Evolutionary conservation across 176 grass and related monocot species (phyloP).

Genomic region (Urochloa ruziziensis): DNA sequence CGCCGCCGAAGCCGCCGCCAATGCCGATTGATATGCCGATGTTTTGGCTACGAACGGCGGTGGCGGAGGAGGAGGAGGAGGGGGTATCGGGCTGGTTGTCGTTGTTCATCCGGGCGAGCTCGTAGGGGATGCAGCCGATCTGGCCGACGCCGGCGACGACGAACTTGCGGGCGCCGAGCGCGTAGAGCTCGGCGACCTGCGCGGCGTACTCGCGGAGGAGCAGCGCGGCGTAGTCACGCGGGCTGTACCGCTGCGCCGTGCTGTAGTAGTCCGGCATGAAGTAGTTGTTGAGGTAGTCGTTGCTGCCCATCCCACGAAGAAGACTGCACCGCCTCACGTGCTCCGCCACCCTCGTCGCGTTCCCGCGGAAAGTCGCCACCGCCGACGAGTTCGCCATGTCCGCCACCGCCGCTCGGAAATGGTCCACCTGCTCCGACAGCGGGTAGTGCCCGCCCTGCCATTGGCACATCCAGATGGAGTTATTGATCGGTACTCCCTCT

Average conservation of each 20-base stretch:
- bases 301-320: conserved; percentile 89
- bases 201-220: conserved; percentile 69
- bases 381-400: conserved; percentile 13
- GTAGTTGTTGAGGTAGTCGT: conserved; percentile 99
- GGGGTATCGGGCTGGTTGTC: not conserved
- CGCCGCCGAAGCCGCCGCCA: not conserved
- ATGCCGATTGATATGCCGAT: not conserved
- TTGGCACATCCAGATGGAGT: not conserved
- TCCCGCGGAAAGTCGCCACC: conserved; percentile 34
- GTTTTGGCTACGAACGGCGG: not conserved
- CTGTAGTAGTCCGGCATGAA: conserved; percentile 79
- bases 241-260: conserved; percentile 47
- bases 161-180: conserved; percentile 74
- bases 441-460: conserved; percentile 72
- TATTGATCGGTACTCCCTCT: not conserved
- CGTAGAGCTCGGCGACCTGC: conserved; percentile 41
- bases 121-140: conserved; percentile 94
- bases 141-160: conserved; percentile 61
- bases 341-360: not conserved
- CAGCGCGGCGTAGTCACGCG: conserved; percentile 41
- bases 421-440: conserved; percentile 64
- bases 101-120: conserved; percentile 61
- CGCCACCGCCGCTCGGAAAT: conserved; percentile 56
- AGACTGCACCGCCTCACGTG: conserved; percentile 75
- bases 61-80: too few species aligned